These are phyloP conservation scores for Ganoderma lingzhi DNA, from an alignment of 1,284 basidiomycete species.

Conservation along the genomic window DNA sequence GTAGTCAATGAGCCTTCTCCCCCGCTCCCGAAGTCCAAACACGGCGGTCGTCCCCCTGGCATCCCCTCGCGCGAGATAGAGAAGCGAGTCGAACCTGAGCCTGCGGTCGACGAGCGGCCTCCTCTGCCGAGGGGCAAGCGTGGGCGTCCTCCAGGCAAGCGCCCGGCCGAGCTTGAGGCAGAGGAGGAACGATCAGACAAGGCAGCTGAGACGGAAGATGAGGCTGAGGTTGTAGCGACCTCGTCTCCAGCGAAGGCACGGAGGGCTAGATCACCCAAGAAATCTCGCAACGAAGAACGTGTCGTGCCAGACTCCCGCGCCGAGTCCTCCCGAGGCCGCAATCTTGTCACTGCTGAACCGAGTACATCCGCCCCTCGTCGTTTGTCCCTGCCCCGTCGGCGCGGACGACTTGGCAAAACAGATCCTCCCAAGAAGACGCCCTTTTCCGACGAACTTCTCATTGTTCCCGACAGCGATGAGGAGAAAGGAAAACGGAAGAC, in stretches of 20 bases:
- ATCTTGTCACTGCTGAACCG: constrained; percentile 3
- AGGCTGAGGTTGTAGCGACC: background rate
- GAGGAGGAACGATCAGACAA: background rate
- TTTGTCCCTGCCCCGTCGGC: constrained; percentile 23
- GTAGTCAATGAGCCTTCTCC: background rate
- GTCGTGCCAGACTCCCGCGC: constrained; percentile 20
- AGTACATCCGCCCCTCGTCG: constrained; percentile 11
- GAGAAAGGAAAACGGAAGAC: constrained; percentile 5
- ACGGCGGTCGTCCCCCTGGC: constrained; percentile 14
- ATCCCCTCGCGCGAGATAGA: constrained; percentile 5
- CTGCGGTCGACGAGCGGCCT: background rate
- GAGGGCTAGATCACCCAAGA: background rate
- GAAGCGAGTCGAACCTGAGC: background rate
- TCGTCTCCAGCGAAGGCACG: constrained; percentile 2
- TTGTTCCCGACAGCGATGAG: constrained; percentile 12
- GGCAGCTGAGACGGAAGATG: background rate
- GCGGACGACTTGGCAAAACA: background rate
- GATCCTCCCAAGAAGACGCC: constrained; percentile 14
- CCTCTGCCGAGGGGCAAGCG: constrained; percentile 6
- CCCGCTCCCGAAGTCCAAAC: constrained; percentile 5
- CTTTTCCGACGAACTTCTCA: constrained; percentile 29
- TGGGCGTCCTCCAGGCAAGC: constrained; percentile 14
- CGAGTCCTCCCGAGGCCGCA: constrained; percentile 12
- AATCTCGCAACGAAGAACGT: constrained; percentile 13
- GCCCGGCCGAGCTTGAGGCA: constrained; percentile 11